Percentiles rank a stretch among this genome's conserved stretches.
Conservation (phyloP, 2,329 filamentous ascomycete genomes). For the Chrysoporthe cubensis region DNA sequence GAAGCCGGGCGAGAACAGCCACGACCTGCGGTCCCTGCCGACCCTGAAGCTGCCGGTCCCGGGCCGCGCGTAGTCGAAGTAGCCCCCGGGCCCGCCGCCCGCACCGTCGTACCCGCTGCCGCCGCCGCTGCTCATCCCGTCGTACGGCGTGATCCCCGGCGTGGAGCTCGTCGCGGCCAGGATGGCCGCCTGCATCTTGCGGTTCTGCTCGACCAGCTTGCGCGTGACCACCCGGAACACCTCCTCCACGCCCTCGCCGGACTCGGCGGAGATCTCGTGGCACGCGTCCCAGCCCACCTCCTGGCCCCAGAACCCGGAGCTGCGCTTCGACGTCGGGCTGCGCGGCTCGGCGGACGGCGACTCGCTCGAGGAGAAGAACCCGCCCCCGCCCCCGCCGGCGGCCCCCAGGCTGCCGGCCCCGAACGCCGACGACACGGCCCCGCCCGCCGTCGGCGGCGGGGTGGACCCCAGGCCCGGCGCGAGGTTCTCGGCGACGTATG, state of each 20-base stretch:
- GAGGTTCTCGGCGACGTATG: slow-evolving; percentile 91
- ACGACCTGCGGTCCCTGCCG: slow-evolving; percentile 61
- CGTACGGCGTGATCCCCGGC: slow-evolving; percentile 52
- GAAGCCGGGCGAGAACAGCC: slow-evolving; percentile 61
- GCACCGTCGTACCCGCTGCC: slow-evolving; percentile 26
- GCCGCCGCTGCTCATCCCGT: slow-evolving; percentile 35
- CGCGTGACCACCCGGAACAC: slow-evolving; percentile 77
- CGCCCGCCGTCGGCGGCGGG: slow-evolving; percentile 62
- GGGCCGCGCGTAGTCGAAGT: slow-evolving; percentile 55
- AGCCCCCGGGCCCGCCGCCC: slow-evolving; percentile 35
- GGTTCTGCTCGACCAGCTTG: slow-evolving; percentile 67
- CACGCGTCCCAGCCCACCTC: slow-evolving; percentile 96
- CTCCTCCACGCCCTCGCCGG: slow-evolving; percentile 93
- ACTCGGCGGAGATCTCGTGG: slow-evolving; percentile 94
- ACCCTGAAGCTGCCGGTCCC: slow-evolving; percentile 58
- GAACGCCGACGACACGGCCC: slow-evolving; percentile 39
- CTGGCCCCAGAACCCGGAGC: slow-evolving; percentile 84
- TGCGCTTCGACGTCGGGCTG: slow-evolving; percentile 66
- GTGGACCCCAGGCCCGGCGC: slow-evolving; percentile 71
- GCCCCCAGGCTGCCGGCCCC: slow-evolving; percentile 15
- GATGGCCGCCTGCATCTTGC: slow-evolving; percentile 64
- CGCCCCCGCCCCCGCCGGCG: slow-evolving; percentile 41
- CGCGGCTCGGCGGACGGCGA: slow-evolving; percentile 52
- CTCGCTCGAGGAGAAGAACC: slow-evolving; percentile 28
- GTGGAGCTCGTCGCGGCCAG: slow-evolving; percentile 52